Evolutionary conservation across 352 stramenopile genomes (phyloP), one percentile per base, ranked within the genome.

Genomic region (Phytophthora capsici): DNA sequence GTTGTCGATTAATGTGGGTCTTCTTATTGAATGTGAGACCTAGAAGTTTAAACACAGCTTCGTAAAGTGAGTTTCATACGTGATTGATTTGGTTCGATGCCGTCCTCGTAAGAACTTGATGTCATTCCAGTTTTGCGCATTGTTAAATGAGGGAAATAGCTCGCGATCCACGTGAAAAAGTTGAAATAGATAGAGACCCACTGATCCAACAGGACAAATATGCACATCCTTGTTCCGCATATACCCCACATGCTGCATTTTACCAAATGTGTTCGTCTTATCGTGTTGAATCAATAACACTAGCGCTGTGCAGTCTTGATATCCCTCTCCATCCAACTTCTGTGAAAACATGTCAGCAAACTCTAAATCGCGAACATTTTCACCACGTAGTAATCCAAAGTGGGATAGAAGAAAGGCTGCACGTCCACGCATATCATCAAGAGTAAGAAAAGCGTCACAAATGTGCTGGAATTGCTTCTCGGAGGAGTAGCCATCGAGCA

Each of bases 171-270:
- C 14, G 6, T 54, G 58, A 60, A 50, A 60, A 6, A 6, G 34
- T 5, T 66, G 20, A 40, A 67, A 38, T 9, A 60, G 37, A 50
- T 66, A 66, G 36, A 55, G 50, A 20, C 13, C 41, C 4, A 43
- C 58, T 5, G 58, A 34, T 20, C 58, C 49, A 45, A 66, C 4
- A 41, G 49, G 43, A 26, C 58, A 56, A 20, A 66, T 26, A 17
- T 60, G 48, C 16, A 55, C 48, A 37, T 56, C 28, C 37, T 55
- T 60, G 19, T 61, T 54, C 23, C 58, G 58, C 40, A 66, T 66
- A 34, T 44, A 60, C 1, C 47, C 40, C 22, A 59, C 26, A 28
- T 62, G 49, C 10, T 67, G 59, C 2, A 52, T 17, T 23, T 60
- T 67, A 28, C 49, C 50, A 45, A 26, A 56, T 2, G 49, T 61